phyloP scores from a whole-genome alignment of 805 yeast genomes.

The Metschnikowia henanensis region DNA sequence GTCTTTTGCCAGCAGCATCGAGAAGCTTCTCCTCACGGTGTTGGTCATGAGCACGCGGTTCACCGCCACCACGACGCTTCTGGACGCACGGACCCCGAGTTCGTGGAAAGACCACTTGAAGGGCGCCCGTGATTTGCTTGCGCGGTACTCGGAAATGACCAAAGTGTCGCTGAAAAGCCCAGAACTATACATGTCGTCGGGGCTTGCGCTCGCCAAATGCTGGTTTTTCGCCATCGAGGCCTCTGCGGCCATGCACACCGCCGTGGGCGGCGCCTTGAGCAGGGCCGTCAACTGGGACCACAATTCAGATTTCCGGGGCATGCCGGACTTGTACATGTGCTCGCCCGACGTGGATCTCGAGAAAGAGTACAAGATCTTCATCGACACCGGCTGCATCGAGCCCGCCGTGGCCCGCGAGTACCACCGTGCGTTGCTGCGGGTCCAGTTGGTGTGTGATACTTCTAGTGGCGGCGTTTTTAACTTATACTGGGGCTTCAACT shows the following conservation, averaged over 20 bases:
- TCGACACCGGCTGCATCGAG: conserved; percentile 34
- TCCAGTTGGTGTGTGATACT: conserved; percentile 24
- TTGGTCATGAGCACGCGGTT: conserved; percentile 25
- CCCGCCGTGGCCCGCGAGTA: conserved; percentile 27
- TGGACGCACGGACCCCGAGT: conserved; percentile 11
- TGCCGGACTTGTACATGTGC: conserved; percentile 3
- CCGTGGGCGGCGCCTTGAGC: conserved; percentile 16
- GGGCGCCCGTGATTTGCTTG: conserved; percentile 28
- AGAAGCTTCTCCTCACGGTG: conserved; percentile 26
- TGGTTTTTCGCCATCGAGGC: conserved; percentile 31
- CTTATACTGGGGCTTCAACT: conserved; percentile 34
- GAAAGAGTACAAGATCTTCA: conserved; percentile 20
- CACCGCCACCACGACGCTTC: conserved; percentile 21
- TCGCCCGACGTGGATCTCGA: conserved; percentile 8
- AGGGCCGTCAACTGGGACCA: conserved; percentile 3
- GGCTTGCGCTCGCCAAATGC: conserved; percentile 26
- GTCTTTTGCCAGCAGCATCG: conserved; percentile 20
- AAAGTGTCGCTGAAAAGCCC: conserved; percentile 7
- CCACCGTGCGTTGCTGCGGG: conserved; percentile 30
- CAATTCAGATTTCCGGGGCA: background rate
- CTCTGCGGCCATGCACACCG: conserved; percentile 20
- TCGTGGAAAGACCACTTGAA: conserved; percentile 27
- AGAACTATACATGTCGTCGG: conserved; percentile 17
- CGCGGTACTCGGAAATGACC: conserved; percentile 18
- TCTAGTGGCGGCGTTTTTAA: conserved; percentile 25